A percentile compares a stretch with the other conserved stretches of the same genome.
Conservation (phyloP, 2,329 filamentous ascomycete species). For the Tolypocladium inflatum region DNA sequence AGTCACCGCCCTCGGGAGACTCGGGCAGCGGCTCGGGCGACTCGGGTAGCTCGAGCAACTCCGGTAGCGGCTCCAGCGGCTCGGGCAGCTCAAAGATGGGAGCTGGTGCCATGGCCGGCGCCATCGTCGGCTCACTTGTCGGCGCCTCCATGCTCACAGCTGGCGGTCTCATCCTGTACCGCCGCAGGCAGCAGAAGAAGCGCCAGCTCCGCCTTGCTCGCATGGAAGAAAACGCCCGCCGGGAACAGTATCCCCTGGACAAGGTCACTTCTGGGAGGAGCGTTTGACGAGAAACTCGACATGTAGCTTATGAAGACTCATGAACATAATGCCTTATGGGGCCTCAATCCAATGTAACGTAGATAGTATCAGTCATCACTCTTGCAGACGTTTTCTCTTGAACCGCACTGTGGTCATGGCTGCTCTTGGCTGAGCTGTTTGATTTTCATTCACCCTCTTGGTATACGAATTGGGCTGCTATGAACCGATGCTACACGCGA, state of each 20-base stretch:
- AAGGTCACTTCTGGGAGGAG: neutral
- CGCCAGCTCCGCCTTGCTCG: neutral
- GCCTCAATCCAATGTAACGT: neutral
- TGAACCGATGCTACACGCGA: too few species aligned
- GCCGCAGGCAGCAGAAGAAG: neutral
- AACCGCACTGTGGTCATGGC: neutral
- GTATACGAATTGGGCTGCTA: too few species aligned
- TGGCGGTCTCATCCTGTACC: neutral
- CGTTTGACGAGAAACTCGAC: neutral
- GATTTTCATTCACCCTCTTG: too few species aligned
- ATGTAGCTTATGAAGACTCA: too few species aligned
- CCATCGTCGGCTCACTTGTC: neutral
- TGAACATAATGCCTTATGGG: neutral
- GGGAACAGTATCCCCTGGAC: neutral
- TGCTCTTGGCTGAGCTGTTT: neutral
- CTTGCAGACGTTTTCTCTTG: neutral
- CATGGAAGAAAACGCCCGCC: conserved; percentile 3
- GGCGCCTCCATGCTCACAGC: neutral
- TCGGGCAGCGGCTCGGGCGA: conserved; percentile 6
- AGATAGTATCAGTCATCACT: neutral
- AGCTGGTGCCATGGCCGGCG: conserved; percentile 1
- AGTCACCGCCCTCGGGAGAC: conserved; percentile 9
- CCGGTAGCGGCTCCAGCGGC: neutral
- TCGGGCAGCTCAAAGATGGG: neutral
- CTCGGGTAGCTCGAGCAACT: neutral